Evolutionary conservation across 1,284 basidiomycete species (phyloP), one percentile per base, ranked within the genome.

Genomic region (Ceratobasidium sp.): DNA sequence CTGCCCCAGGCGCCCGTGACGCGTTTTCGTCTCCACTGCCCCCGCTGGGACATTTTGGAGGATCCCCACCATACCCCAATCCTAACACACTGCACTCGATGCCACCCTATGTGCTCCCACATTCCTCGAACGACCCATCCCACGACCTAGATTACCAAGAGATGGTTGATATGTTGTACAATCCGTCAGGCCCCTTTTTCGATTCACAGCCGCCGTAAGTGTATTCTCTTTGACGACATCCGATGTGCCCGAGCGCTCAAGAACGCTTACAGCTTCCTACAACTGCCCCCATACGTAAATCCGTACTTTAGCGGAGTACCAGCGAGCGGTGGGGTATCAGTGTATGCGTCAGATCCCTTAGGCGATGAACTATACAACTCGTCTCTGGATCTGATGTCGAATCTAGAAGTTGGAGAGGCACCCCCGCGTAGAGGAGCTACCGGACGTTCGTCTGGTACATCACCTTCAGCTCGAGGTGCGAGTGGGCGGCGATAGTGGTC

Each of bases 151-250:
- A 69, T 11, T 69, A 69, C 21, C 52, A 54, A 1, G 66, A 69
- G 52, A 69, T 69, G 66, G 66, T 54, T 26, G 52, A 69, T 44
- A 69, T 69, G 66, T 21, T 69, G 26, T 69, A 69, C n/a, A 69
- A 58, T n/a, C 54, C 52, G 52, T 47, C 35, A 28, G 66, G 52
- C 14, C 66, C 66, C 7, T 44, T 57, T 23, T 30, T 43, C 26
- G 66, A 58, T 46, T 57, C 66, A 28, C 54, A 7, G 13, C 8
- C 54, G 11, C 21, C 47, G 66, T 69, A 28, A 69, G 54, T 47
- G 38, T 0, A 21, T 4, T 57, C 30, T 54, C 52, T 14, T 32
- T 26, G 18, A 43, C 28, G 18, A 35, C 43, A 69, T 32, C 23
- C 43, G 26, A 63, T 1, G 23, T 57, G 26, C 21, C 26, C 41